Conservation (phyloP, 495 filamentous ascomycete species). For the Parachaetomium inaequale region DNA sequence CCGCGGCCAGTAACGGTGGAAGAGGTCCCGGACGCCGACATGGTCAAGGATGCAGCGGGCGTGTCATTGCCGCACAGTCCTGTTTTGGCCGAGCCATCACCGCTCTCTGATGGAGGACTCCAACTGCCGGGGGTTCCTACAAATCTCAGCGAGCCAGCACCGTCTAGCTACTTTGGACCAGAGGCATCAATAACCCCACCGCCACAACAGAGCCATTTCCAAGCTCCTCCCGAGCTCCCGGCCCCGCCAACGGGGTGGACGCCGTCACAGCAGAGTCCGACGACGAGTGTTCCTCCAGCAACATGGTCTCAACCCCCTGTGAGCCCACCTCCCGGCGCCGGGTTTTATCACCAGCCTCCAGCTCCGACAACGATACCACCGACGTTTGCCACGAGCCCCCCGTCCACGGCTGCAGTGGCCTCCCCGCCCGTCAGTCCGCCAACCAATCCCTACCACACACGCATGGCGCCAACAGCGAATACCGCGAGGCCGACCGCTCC, state of each 20-base stretch:
- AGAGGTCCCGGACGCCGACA: conserved; percentile 48
- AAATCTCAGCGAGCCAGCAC: conserved; percentile 28
- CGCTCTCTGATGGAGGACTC: conserved; percentile 33
- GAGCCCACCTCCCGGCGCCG: conserved; percentile 6
- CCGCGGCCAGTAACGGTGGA: conserved; percentile 58
- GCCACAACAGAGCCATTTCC: conserved; percentile 18
- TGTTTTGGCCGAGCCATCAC: conserved; percentile 41
- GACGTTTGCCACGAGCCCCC: conserved; percentile 28
- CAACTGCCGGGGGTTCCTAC: conserved; percentile 33
- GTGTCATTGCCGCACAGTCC: conserved; percentile 39
- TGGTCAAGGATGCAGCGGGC: conserved; percentile 33
- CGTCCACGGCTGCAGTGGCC: conserved; percentile 28
- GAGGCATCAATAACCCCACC: conserved; percentile 28
- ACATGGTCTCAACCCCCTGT: conserved; percentile 21
- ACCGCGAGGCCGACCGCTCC: conserved; percentile 18
- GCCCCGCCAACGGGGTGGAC: conserved; percentile 20
- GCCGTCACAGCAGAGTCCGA: conserved; percentile 21
- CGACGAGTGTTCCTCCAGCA: conserved; percentile 23
- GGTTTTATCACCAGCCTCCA: conserved; percentile 19
- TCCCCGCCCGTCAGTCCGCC: conserved; percentile 29
- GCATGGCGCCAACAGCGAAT: conserved; percentile 21
- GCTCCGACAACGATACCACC: conserved; percentile 25
- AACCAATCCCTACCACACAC: conserved; percentile 22
- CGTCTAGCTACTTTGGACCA: conserved; percentile 26
- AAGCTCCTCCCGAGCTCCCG: conserved; percentile 22